Conservation (phyloP, 2,329 filamentous ascomycete species). For the Colletotrichum tabaci region DNA sequence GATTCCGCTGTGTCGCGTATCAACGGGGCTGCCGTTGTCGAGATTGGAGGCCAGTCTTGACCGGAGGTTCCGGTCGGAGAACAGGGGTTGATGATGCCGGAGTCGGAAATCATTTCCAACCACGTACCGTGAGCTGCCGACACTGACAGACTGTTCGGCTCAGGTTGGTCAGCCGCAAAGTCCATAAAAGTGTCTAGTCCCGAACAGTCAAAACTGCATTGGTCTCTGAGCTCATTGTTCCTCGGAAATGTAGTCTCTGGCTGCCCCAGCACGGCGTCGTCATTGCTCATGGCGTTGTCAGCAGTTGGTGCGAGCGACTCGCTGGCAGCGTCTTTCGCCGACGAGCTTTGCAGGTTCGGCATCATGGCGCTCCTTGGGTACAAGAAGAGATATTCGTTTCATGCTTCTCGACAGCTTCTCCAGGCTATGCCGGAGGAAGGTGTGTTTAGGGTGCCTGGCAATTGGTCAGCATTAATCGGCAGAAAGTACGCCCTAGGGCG, state of each 20-base stretch:
- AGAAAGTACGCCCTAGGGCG: not conserved
- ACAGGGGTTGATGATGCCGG: too few relatives aligned
- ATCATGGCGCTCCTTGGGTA: not conserved
- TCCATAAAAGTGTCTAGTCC: too few relatives aligned
- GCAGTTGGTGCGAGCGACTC: slow-evolving; percentile 20
- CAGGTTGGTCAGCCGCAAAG: too few relatives aligned
- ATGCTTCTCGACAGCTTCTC: not conserved
- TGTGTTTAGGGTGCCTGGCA: not conserved
- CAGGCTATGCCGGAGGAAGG: not conserved
- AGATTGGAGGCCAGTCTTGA: too few relatives aligned
- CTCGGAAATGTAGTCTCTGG: not conserved
- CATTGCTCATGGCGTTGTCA: not conserved
- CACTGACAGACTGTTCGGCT: too few relatives aligned
- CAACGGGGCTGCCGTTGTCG: too few relatives aligned
- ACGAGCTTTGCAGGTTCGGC: not conserved
- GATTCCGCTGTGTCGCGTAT: too few relatives aligned
- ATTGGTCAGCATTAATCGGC: not conserved
- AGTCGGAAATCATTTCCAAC: too few relatives aligned
- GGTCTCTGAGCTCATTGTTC: too few relatives aligned
- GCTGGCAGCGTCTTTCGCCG: slow-evolving; percentile 17
- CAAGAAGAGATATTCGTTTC: not conserved
- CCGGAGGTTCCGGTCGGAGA: too few relatives aligned
- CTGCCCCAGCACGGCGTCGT: not conserved
- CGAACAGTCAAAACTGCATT: too few relatives aligned
- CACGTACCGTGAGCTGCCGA: too few relatives aligned